A percentile compares a stretch with the other conserved stretches of the same genome.
Evolutionary conservation across 78 protist species (phyloP).

Genomic region (Protostelium mycophagum): DNA sequence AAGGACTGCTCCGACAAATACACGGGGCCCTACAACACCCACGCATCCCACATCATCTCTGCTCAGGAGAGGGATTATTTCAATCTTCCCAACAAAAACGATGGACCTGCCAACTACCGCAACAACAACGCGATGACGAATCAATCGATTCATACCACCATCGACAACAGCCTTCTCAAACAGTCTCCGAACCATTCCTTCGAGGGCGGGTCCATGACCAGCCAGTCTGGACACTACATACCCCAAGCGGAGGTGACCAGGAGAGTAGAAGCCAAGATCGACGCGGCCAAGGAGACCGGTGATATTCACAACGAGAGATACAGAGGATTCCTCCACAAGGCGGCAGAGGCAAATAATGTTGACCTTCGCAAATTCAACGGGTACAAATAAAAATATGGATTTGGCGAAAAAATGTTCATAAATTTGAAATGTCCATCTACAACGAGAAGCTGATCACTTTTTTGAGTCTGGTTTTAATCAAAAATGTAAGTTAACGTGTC

Average conservation of each 20-base stretch:
- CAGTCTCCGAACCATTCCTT: neutral
- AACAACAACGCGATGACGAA: neutral
- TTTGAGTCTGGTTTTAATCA: too few relatives aligned
- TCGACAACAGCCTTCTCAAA: neutral
- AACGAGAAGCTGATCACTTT: too few relatives aligned
- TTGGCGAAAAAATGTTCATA: too few relatives aligned
- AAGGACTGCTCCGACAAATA: neutral
- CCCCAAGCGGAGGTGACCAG: neutral
- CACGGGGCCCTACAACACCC: neutral
- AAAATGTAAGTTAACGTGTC: too few relatives aligned
- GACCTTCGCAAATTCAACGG: neutral
- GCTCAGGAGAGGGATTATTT: neutral
- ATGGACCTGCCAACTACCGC: neutral
- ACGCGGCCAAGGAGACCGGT: neutral
- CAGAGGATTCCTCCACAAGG: neutral
- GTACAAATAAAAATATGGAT: too few relatives aligned
- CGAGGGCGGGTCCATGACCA: neutral
- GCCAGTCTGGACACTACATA: neutral
- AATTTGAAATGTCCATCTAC: too few relatives aligned
- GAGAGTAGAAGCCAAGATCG: neutral
- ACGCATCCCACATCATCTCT: neutral
- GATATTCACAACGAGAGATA: neutral
- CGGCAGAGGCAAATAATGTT: neutral
- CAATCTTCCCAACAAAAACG: neutral
- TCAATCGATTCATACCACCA: neutral